Conservation (phyloP, 225 moss, liverwort and hornwort genomes). For the Ulota crispa region DNA sequence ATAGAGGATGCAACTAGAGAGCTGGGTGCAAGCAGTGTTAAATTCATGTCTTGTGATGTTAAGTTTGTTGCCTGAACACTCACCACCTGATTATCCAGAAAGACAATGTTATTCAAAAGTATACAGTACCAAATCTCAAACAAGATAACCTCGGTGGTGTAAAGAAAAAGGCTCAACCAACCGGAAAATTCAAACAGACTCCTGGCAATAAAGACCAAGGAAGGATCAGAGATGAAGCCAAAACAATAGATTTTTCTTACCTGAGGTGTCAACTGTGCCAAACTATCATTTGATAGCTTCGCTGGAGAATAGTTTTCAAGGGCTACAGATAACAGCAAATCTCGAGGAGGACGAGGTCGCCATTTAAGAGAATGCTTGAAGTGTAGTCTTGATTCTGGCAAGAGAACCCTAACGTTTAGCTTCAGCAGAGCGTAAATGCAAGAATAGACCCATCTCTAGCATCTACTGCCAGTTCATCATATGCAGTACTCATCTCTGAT, state of each 20-base stretch:
- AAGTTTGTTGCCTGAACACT: constrained; percentile 96
- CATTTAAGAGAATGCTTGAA: constrained; percentile 87
- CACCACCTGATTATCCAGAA: constrained; percentile 67
- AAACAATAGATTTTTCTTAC: constrained; percentile 19
- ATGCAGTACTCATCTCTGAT: not conserved
- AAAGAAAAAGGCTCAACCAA: not conserved
- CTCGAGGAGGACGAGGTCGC: constrained; percentile 86
- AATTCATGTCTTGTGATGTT: constrained; percentile 83
- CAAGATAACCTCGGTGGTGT: not conserved
- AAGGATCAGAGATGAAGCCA: not conserved
- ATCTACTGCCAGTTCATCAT: not conserved
- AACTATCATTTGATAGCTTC: constrained; percentile 51
- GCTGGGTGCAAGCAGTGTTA: constrained; percentile 95
- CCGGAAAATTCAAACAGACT: constrained; percentile 3
- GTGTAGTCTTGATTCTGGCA: constrained; percentile 87
- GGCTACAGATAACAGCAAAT: constrained; percentile 86
- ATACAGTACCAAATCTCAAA: not conserved
- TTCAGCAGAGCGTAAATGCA: constrained; percentile 10
- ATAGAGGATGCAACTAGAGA: constrained; percentile 74
- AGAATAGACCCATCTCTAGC: constrained; percentile 3
- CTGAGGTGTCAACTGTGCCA: constrained; percentile 87
- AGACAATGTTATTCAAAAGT: not conserved
- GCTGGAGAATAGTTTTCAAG: constrained; percentile 66
- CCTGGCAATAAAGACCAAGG: not conserved
- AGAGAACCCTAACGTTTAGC: constrained; percentile 8